Base-by-base conservation (phyloP, 257 asterid species). In the Solanum neorickii region DNA sequence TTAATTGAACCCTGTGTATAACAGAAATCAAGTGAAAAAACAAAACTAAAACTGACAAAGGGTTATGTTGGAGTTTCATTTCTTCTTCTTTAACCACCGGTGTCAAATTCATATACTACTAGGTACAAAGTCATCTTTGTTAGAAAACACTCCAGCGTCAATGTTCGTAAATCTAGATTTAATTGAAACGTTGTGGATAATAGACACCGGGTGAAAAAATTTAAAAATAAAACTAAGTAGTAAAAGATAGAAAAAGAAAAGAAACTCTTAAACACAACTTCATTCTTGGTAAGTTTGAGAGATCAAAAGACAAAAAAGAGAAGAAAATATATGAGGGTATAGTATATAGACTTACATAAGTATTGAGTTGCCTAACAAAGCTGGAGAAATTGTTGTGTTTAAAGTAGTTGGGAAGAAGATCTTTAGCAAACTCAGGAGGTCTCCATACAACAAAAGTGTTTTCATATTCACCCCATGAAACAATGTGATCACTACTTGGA, bases 321-420 rank as follows among this genome's bases (percentile, higher is more conserved):
- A 29, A 69, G 0, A 9, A 7, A 39, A 7, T 2, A 39, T 6
- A 7, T 15, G 15, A 37, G 10, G 39, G 47, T 27, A n/a, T 56
- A 1, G 2, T 37, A 21, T 74, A 33, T 27, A 12, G 31, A 49
- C 74, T 74, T 86, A 86, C 88, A 80, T 87, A 87, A 31, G 88
- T 87, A 59, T 80, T 87, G 82, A 87, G 88, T 62, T 87, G 88
- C 12, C 88, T 60, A 80, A 80, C 84, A 47, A 80, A 80, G 84
- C 84, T 80, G 66, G 84, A 80, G 84, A 80, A 78, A 78, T 87
- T 87, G 21, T 80, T 87, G 82, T 80, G 88, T 74, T 87, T 87
- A 29, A 87, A 87, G 15, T 87, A 87, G 69, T 87, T 87, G 47
- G 88, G 88, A 44, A 87, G 88, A 66, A 80, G 86, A 21, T 87